Conservation (phyloP, 257 asterid species). For the Vinca minor region DNA sequence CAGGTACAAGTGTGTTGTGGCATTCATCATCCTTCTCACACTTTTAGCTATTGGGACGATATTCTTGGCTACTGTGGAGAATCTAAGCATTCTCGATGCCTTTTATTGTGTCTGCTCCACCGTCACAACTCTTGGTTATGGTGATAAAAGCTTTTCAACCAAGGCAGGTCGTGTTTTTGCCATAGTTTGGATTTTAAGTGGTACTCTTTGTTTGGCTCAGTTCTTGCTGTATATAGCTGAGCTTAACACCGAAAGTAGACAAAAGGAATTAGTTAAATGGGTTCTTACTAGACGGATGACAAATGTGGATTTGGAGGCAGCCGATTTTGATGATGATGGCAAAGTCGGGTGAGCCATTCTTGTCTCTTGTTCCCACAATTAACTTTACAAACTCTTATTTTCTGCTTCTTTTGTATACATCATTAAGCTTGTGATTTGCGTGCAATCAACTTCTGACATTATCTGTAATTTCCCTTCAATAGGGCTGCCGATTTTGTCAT, state of each 20-base stretch:
- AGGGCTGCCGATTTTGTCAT: conserved; percentile 76
- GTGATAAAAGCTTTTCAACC: conserved; percentile 86
- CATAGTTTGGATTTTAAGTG: conserved; percentile 65
- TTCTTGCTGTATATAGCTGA: conserved; percentile 66
- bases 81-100: conserved; percentile 53
- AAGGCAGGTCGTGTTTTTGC: conserved; percentile 77
- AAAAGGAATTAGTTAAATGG: conserved; percentile 41
- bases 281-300: conserved; percentile 60
- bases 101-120: conserved; percentile 80
- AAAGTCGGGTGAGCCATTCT: conserved; percentile 45
- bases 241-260: conserved; percentile 61
- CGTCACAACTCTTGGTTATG: conserved; percentile 83
- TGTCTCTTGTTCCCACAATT: background rate
- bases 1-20: conserved; percentile 44
- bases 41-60: conserved; percentile 48
- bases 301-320: conserved; percentile 72
- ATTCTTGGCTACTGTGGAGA: conserved; percentile 51
- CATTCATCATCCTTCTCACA: conserved; percentile 31
- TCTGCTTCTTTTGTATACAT: background rate
- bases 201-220: conserved; percentile 74
- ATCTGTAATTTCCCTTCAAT: conserved; percentile 6
- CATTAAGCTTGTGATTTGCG: background rate
- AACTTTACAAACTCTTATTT: background rate
- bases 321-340: conserved; percentile 79
- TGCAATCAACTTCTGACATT: conserved; percentile 2